A percentile compares a stretch with the other conserved stretches of the same genome.
These are phyloP conservation scores for Colletotrichum somersetense DNA, from an alignment of 2,329 filamentous ascomycete species.

Conservation along the genomic window DNA sequence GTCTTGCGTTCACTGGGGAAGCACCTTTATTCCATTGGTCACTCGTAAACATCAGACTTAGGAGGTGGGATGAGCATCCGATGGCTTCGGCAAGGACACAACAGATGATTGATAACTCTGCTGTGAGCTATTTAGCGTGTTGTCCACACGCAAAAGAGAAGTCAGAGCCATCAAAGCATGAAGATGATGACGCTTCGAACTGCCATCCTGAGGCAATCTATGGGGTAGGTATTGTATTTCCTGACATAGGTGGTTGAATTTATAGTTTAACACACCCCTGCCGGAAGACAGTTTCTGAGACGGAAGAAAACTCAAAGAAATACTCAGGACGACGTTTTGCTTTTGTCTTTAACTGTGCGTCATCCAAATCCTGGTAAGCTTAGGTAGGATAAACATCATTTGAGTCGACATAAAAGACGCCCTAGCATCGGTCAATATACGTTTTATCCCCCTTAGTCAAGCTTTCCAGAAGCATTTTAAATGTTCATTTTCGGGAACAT, in stretches of 20 bases:
- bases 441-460: background rate
- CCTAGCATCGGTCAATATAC: background rate
- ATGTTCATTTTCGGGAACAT: background rate
- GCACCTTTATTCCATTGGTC: background rate
- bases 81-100: background rate
- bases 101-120: background rate
- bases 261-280: background rate
- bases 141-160: background rate
- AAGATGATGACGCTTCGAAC: background rate
- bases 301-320: background rate
- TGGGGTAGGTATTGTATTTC: background rate
- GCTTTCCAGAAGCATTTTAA: background rate
- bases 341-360: background rate
- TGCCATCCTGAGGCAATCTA: background rate
- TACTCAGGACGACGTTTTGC: background rate
- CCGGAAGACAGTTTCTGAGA: background rate
- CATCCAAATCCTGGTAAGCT: background rate
- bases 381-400: background rate
- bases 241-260: background rate
- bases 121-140: background rate
- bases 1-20: background rate
- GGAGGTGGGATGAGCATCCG: background rate
- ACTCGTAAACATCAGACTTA: background rate
- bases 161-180: background rate
- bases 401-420: background rate